phyloP scores from a whole-genome alignment of 805 yeast species.

The Monosporozyma servazzii region DNA sequence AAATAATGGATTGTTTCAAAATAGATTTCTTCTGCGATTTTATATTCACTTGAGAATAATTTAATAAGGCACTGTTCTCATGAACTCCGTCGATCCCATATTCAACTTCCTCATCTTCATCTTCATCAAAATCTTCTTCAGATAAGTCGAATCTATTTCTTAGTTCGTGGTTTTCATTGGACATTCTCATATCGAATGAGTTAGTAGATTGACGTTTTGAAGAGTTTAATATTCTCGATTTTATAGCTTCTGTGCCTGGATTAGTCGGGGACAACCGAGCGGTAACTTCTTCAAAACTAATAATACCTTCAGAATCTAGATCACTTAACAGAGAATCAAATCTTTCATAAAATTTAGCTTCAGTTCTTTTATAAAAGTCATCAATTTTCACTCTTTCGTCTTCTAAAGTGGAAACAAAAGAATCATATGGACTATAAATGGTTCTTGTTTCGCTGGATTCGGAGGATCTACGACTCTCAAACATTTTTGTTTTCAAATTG shows the following conservation, averaged over 20 bases:
- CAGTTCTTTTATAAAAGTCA: constrained; percentile 40
- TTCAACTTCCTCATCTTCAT: constrained; percentile 1
- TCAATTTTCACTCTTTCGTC: constrained; percentile 46
- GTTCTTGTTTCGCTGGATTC: constrained; percentile 23
- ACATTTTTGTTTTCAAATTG: constrained; percentile 14
- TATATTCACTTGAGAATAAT: constrained; percentile 41
- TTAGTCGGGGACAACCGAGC: neutral
- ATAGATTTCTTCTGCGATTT: constrained; percentile 49
- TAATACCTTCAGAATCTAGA: constrained; percentile 32
- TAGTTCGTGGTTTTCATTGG: neutral
- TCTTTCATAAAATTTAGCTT: constrained; percentile 37
- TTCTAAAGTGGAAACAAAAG: constrained; percentile 39
- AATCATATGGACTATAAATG: constrained; percentile 31
- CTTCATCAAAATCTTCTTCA: constrained; percentile 3
- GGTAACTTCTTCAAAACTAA: neutral
- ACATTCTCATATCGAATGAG: neutral
- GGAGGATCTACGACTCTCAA: constrained; percentile 8
- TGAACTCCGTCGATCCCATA: constrained; percentile 27
- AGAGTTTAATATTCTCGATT: neutral
- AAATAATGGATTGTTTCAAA: constrained; percentile 53
- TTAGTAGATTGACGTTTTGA: constrained; percentile 1
- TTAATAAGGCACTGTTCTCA: constrained; percentile 42
- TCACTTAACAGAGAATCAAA: constrained; percentile 41
- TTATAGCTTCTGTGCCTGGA: neutral
- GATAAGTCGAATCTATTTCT: constrained; percentile 2